Base-by-base conservation (phyloP, 768 basidiomycete species). In the Kwoniella bestiolae region DNA sequence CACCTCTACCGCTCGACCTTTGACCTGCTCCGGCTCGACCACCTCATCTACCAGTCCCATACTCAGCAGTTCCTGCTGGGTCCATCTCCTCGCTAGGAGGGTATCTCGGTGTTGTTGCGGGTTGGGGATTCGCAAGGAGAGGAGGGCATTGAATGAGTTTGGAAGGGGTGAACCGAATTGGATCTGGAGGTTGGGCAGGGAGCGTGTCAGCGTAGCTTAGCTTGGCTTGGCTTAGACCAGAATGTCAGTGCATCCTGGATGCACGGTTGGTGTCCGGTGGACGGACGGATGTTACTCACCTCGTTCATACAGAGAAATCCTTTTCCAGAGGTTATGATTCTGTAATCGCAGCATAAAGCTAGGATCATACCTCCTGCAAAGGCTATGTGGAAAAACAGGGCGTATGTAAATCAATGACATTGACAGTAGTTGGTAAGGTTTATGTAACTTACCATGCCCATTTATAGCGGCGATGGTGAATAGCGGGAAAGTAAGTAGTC, bases 281-380 rank as follows among this genome's bases (percentile, higher is more conserved):
- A 18, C 14, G 14, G 21, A 16, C 18, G 38, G 11, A 16, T 11
- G 18, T 8, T 7, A 75, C 76, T 56, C 60, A 91, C 90, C 83
- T 95, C 94, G 76, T 95, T 97, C 93, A 96, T 95, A 78, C 89
- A 91, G 56, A 91, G 81, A 90, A 92, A 94, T 1, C 90, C 89
- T 74, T 88, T 87, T 16, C 89, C 92, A 69, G 91, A 88, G 14
- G 87, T 91, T 88, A 94, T 93, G 60, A 95, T 85, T 44, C 93
- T 87, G 82, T 91, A 94, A 80, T 96, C 93, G 78, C 91, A 94
- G 3, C 85, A 86, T 53, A 96, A 81, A 2, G 92, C 85, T 14
- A 94, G 82, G 80, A 91, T 87, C 75, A 91, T 86, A 14, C 87
- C 92, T 11, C 85, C 94, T 4, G 92, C 94, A 80, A 90, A 95